phyloP scores from a whole-genome alignment of 176 grass and related monocot species.

The Pharus latifolius region DNA sequence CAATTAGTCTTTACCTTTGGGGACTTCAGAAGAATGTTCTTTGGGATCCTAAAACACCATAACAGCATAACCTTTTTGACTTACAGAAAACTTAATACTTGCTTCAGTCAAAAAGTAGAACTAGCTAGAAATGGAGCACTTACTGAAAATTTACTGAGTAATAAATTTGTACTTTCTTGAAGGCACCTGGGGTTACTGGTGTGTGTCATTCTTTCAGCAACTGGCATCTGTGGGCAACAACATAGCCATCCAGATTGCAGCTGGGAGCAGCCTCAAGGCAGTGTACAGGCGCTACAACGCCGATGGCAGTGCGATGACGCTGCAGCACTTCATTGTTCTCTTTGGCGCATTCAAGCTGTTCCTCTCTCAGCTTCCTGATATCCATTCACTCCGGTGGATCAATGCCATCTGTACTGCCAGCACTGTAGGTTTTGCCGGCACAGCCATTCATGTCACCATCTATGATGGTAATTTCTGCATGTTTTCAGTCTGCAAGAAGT shows the following conservation, averaged over 20 bases:
- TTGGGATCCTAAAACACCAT: no score
- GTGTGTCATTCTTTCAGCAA: slow-evolving; percentile 61
- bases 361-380: slow-evolving; percentile 71
- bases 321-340: slow-evolving; percentile 81
- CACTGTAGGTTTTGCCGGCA: slow-evolving; percentile 56
- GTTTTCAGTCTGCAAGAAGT: background rate
- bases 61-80: no score
- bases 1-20: no score
- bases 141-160: background rate
- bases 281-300: slow-evolving; percentile 49
- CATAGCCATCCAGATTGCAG: slow-evolving; percentile 76
- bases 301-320: slow-evolving; percentile 10
- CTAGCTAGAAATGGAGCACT: background rate
- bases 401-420: slow-evolving; percentile 70
- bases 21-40: no score
- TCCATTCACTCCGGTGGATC: slow-evolving; percentile 75
- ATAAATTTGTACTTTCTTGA: background rate
- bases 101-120: background rate
- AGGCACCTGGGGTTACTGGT: slow-evolving; percentile 75
- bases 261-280: slow-evolving; percentile 77
- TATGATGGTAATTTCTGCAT: slow-evolving; percentile 41
- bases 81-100: no score
- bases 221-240: slow-evolving; percentile 72
- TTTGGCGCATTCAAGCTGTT: slow-evolving; percentile 50
- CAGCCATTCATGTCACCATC: slow-evolving; percentile 49